Evolutionary conservation across 2,329 filamentous ascomycete genomes (phyloP).

Genomic region (Hypoxylon sp.): DNA sequence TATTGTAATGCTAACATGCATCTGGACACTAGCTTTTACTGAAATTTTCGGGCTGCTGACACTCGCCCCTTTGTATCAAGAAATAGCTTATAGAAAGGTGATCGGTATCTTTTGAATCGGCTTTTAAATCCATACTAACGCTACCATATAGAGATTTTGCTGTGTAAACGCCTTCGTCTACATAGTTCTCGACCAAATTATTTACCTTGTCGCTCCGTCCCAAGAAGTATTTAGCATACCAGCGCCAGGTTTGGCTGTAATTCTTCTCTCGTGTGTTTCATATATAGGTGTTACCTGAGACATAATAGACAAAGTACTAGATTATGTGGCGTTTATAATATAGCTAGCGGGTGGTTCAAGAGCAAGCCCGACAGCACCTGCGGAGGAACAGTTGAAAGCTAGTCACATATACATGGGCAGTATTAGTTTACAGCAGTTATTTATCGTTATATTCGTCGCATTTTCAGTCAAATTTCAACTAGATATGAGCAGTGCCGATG

Average conservation of each 20-base stretch:
- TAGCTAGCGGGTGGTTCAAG: conserved; percentile 57
- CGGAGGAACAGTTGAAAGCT: conserved; percentile 51
- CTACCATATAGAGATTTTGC: conserved; percentile 50
- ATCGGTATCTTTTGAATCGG: background rate
- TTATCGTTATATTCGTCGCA: conserved; percentile 63
- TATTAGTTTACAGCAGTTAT: conserved; percentile 66
- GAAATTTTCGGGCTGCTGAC: conserved; percentile 50
- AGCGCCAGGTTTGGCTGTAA: conserved; percentile 55
- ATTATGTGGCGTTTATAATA: conserved; percentile 57
- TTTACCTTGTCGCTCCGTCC: conserved; percentile 60
- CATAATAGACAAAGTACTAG: background rate
- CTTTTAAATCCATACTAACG: background rate
- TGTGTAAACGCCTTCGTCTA: conserved; percentile 65
- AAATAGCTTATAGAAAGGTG: conserved; percentile 48
- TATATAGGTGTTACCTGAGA: too few species aligned
- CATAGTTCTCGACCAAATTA: conserved; percentile 63
- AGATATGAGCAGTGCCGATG: conserved; percentile 48
- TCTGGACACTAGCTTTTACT: conserved; percentile 54
- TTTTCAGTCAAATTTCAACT: conserved; percentile 59
- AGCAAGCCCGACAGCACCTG: conserved; percentile 48
- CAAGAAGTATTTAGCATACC: conserved; percentile 57
- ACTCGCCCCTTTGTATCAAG: conserved; percentile 45
- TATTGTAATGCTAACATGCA: conserved; percentile 56
- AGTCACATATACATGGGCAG: conserved; percentile 68
- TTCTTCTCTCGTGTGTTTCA: conserved; percentile 55